Conservation (phyloP, 768 basidiomycete genomes). For the Rhodotorula babjevae region DNA sequence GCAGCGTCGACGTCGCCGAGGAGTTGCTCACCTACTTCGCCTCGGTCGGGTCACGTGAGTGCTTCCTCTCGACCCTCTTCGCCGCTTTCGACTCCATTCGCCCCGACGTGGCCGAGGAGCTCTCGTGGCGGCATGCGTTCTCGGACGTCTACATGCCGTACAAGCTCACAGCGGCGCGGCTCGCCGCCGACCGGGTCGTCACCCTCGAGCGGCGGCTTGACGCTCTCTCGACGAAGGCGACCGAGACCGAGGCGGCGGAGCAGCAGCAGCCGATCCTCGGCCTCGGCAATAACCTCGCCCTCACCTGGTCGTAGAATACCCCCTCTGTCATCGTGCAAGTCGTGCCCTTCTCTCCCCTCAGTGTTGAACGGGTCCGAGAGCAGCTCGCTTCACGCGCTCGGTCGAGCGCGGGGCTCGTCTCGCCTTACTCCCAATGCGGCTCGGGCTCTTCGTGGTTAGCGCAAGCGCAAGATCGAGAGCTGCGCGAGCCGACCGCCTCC, state of each 20-base stretch:
- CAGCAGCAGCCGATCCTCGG: constrained; percentile 64
- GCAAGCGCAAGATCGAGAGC: too few species aligned
- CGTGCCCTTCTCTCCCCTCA: too few species aligned
- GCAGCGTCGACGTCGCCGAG: constrained; percentile 82
- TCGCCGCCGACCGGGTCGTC: constrained; percentile 55
- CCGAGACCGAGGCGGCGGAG: constrained; percentile 81
- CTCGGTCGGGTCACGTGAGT: constrained; percentile 97
- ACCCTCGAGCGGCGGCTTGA: constrained; percentile 81
- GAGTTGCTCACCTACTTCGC: constrained; percentile 94
- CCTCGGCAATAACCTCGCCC: background rate
- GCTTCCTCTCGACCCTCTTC: constrained; percentile 79
- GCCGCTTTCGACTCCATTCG: constrained; percentile 94
- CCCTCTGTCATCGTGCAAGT: too few species aligned
- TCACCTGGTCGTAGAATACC: too few species aligned
- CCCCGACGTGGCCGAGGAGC: constrained; percentile 84
- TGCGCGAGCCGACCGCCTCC: too few species aligned
- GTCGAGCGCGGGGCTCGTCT: too few species aligned
- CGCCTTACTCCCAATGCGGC: too few species aligned
- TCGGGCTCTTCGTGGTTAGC: too few species aligned
- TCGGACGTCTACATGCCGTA: constrained; percentile 97
- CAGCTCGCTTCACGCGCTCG: too few species aligned
- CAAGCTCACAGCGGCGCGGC: constrained; percentile 16
- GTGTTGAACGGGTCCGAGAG: too few species aligned
- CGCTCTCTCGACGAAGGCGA: constrained; percentile 79
- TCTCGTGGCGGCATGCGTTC: constrained; percentile 92